These are phyloP conservation scores for Mucor plumbeus DNA, from an alignment of 371 early-diverging fungal species.

Conservation along the genomic window DNA sequence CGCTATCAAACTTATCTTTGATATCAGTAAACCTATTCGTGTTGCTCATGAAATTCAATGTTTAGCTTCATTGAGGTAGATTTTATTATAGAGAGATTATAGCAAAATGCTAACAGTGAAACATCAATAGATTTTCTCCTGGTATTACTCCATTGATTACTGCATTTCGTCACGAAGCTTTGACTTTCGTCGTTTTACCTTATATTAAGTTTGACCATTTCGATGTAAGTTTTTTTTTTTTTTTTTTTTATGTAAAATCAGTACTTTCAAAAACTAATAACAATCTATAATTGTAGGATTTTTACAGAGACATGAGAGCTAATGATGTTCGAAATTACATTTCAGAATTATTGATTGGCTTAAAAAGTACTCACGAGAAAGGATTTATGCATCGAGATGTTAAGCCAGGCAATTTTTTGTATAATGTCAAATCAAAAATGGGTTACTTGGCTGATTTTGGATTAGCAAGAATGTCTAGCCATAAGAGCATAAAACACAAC, in stretches of 20 bases:
- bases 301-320: conserved; percentile 50
- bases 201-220: conserved; percentile 86
- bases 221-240: conserved; percentile 47
- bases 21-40: conserved; percentile 79
- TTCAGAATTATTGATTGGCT: conserved; percentile 74
- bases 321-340: conserved; percentile 87
- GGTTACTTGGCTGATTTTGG: conserved; percentile 99
- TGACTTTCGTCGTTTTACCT: conserved; percentile 82
- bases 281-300: neutral
- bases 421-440: conserved; percentile 61
- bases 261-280: too few species aligned
- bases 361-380: conserved; percentile 74
- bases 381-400: conserved; percentile 93
- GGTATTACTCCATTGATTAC: conserved; percentile 78
- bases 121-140: conserved; percentile 21
- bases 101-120: neutral
- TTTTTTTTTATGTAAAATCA: too few species aligned
- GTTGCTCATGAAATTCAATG: conserved; percentile 86
- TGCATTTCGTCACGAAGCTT: conserved; percentile 77
- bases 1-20: conserved; percentile 91
- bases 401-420: conserved; percentile 98
- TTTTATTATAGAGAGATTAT: neutral
- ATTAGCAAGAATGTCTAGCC: conserved; percentile 78
- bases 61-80: conserved; percentile 69
- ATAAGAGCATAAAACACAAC: neutral